A percentile compares a stretch with the other conserved stretches of the same genome.
Conservation (phyloP, 345 rosid species). For the Eutrema heterophyllum region DNA sequence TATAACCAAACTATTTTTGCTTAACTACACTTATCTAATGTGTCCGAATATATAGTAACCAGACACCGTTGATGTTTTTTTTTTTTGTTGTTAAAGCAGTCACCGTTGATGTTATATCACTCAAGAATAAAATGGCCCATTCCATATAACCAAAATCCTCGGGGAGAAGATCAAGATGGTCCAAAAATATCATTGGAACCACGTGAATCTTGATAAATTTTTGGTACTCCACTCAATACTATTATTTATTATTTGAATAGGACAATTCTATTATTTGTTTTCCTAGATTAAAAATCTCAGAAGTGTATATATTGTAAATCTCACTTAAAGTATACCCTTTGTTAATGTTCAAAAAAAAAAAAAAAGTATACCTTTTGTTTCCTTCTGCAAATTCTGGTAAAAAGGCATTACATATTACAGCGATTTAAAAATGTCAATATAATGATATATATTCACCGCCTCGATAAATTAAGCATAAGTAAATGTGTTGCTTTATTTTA, state of each 20-base stretch:
- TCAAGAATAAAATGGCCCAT: slow-evolving; percentile 18
- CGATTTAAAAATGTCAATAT: background rate
- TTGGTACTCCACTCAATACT: slow-evolving; percentile 27
- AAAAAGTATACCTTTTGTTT: slow-evolving; percentile 17
- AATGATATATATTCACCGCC: slow-evolving; percentile 11
- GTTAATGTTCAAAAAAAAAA: too few relatives aligned
- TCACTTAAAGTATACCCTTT: slow-evolving; percentile 16
- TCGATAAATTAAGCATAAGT: background rate
- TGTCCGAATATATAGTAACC: too few relatives aligned
- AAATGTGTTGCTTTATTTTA: background rate
- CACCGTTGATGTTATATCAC: background rate
- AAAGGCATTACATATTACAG: background rate
- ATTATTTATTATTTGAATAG: slow-evolving; percentile 27
- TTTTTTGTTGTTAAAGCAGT: too few relatives aligned
- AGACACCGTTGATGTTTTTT: too few relatives aligned
- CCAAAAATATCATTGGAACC: slow-evolving; percentile 32
- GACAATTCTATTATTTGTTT: slow-evolving; percentile 25
- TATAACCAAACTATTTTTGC: too few relatives aligned
- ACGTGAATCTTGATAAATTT: slow-evolving; percentile 35
- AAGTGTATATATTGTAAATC: background rate
- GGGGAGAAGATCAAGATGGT: slow-evolving; percentile 35
- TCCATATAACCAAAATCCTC: slow-evolving; percentile 19
- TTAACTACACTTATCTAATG: too few relatives aligned
- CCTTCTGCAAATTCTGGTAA: slow-evolving; percentile 12
- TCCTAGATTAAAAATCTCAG: background rate